phyloP scores from a whole-genome alignment of 2,329 filamentous ascomycete species.

The Lasiodiplodia sp. region DNA sequence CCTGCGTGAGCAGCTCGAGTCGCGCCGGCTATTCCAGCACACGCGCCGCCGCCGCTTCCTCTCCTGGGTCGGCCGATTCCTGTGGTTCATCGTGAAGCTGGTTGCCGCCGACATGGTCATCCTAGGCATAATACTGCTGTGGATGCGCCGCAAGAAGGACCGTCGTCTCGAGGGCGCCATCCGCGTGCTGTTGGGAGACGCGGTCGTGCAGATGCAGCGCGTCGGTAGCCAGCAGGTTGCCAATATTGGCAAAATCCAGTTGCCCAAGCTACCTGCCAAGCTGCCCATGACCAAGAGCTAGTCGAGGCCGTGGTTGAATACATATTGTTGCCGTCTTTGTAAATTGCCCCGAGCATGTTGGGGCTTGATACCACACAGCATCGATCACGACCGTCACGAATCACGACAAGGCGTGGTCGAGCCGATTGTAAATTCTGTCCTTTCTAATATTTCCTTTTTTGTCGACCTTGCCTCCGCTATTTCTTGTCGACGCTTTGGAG shows the following conservation, averaged over 20 bases:
- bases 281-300: conserved; percentile 35
- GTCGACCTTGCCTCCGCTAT: neutral
- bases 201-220: conserved; percentile 47
- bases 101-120: conserved; percentile 74
- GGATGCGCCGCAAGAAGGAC: conserved; percentile 76
- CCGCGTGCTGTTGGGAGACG: conserved; percentile 65
- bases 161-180: conserved; percentile 76
- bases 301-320: neutral
- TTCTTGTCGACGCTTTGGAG: neutral
- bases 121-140: conserved; percentile 70
- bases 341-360: neutral
- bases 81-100: conserved; percentile 77
- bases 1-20: conserved; percentile 86
- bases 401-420: conserved; percentile 12
- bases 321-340: neutral
- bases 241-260: conserved; percentile 36
- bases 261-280: conserved; percentile 37
- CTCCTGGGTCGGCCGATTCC: conserved; percentile 74
- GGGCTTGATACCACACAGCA: conserved; percentile 21
- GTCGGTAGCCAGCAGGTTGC: conserved; percentile 39
- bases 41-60: conserved; percentile 70
- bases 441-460: neutral
- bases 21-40: conserved; percentile 72
- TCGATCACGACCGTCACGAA: conserved; percentile 23
- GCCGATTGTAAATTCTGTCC: conserved; percentile 7